A percentile compares a stretch with the other conserved stretches of the same genome.
Evolutionary conservation across 805 yeast genomes (phyloP).

Genomic region (Saccharomycopsis fermentans): DNA sequence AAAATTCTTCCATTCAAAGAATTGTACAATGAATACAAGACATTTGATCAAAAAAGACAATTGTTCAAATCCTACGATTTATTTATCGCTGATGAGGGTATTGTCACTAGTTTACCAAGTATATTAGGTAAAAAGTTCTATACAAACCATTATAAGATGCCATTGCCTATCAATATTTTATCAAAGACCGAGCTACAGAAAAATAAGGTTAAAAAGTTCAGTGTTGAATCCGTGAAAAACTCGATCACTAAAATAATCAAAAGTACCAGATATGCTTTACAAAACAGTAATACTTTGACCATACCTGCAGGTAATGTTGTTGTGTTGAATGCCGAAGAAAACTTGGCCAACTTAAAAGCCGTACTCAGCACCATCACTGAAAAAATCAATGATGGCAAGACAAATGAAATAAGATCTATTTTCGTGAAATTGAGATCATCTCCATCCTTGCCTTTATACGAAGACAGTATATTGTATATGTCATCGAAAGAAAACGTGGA

Average conservation of each 20-base stretch:
- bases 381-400: conserved; percentile 28
- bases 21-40: conserved; percentile 74
- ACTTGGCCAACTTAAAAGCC: conserved; percentile 26
- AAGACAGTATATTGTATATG: conserved; percentile 35
- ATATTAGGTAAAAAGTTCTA: conserved; percentile 81
- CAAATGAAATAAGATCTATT: conserved; percentile 39
- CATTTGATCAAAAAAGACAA: conserved; percentile 80
- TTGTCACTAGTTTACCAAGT: conserved; percentile 72
- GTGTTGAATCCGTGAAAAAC: conserved; percentile 42
- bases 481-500: conserved; percentile 25
- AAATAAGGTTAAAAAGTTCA: conserved; percentile 30
- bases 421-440: conserved; percentile 59
- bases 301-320: conserved; percentile 54
- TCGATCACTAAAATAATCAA: conserved; percentile 49
- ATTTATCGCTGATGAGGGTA: conserved; percentile 76
- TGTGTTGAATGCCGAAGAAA: conserved; percentile 33
- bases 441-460: conserved; percentile 78
- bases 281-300: conserved; percentile 61
- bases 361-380: conserved; percentile 22
- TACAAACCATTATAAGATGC: conserved; percentile 46
- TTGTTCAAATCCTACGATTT: conserved; percentile 59
- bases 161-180: conserved; percentile 50
- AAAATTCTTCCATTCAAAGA: conserved; percentile 48
- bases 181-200: conserved; percentile 20
- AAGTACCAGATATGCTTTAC: conserved; percentile 53